Base-by-base conservation (phyloP, 2,329 filamentous ascomycete genomes). In the Hypoxylon rubiginosum region DNA sequence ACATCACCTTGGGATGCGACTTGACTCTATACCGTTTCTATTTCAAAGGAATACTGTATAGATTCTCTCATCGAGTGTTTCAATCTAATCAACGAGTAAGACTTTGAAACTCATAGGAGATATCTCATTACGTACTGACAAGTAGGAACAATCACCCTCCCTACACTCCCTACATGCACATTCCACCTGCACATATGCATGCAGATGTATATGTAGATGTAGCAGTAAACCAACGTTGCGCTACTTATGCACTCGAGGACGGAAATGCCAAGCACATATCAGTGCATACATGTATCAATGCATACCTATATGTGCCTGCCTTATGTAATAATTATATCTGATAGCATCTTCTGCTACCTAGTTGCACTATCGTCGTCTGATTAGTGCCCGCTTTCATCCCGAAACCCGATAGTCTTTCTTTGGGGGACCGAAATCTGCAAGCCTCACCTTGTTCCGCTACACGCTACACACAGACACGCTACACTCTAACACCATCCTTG, bases 381-480 rank as follows among this genome's bases (percentile, higher is more conserved):
- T 68, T 67, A 65, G 62, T 66, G 64, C 64, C 64, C 62, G 64
- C 64, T 63, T 65, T 58, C 50, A 32, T 69, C 51, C 48, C 48
- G 15, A 51, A 50, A 36, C 41, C 58, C 59, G 56, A 66, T 30
- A 30, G 2, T 30, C 8, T 49, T 50, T 30, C 15, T 64, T 64
- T 32, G 51, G 53, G 65, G 61, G 64, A 36, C 64, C 58, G 61
- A 63, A 63, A 65, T 51, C 62, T 65, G 58, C 67, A 66, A 60
- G 65, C 59, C 64, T 68, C 66, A 62, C 62, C 66, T 65, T 62
- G 62, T 58, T 62, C 46, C 41, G 43, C 17, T 49, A 53, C 21
- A 24, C 32, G 17, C 48, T 49, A 32, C 39, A n/a, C n/a, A n/a
- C n/a, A n/a, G n/a, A n/a, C n/a, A 24, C 41, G 43, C 24, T 49